phyloP scores from a whole-genome alignment of 352 stramenopile genomes.

The Phytophthora pini region DNA sequence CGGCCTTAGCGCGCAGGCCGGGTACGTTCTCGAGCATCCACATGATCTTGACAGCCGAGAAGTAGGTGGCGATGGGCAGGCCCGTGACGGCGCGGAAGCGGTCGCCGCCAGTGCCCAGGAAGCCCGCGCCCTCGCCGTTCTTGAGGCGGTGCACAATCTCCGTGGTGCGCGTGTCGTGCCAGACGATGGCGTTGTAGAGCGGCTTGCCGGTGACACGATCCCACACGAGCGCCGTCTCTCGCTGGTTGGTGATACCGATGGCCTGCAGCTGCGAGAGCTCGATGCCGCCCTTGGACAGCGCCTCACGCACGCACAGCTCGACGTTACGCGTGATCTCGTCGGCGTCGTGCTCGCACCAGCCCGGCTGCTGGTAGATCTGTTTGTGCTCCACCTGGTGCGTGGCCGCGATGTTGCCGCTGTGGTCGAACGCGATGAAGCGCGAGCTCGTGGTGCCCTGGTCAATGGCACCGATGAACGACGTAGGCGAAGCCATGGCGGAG shows the following conservation, averaged over 20 bases:
- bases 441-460: constrained; percentile 98
- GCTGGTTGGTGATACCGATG: constrained; percentile 99
- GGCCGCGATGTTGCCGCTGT: constrained; percentile 88
- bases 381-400: constrained; percentile 96
- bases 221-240: constrained; percentile 98
- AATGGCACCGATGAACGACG: constrained; percentile 89
- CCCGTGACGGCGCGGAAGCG: constrained; percentile 90
- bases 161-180: constrained; percentile 97
- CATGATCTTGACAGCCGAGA: constrained; percentile 97
- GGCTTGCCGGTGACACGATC: constrained; percentile 95
- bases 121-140: constrained; percentile 64
- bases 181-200: constrained; percentile 99
- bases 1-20: constrained; percentile 86
- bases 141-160: constrained; percentile 88
- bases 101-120: constrained; percentile 58
- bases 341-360: constrained; percentile 98
- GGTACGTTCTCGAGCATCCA: constrained; percentile 97
- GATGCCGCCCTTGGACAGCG: constrained; percentile 77
- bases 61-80: constrained; percentile 97
- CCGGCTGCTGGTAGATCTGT: constrained; percentile 95
- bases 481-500: constrained; percentile 42
- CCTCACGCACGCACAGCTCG: constrained; percentile 75
- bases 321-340: constrained; percentile 95
- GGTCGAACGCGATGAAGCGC: constrained; percentile 96
- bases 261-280: constrained; percentile 79